Evolutionary conservation across 2,329 filamentous ascomycete genomes (phyloP), one percentile per base, ranked within the genome.

Genomic region (Monilinia fructicola): DNA sequence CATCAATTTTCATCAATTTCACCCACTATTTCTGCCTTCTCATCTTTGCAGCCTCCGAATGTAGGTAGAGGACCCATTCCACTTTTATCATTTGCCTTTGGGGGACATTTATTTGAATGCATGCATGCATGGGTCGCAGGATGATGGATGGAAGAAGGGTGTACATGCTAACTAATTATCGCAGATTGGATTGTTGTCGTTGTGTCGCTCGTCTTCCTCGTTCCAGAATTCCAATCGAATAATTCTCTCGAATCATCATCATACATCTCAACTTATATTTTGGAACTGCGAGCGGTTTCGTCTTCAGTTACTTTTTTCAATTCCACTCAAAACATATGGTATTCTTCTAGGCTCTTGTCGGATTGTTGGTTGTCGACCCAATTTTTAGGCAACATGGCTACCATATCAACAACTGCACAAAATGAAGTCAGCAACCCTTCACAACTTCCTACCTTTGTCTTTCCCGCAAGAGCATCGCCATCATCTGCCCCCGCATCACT

Each of bases 391-490:
- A 68, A 44, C 60, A 68, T 68, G 67, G 46, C 65, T 54, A 59
- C 67, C 53, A 61, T 61, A 40, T 48, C 59, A 40, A 40, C 61
- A 65, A 53, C 61, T 21, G 38, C 61, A 38, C 61, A 40, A 54
- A 52, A 35, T 38, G 66, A 64, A 59, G 26, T 66, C 21, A 40
- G 31, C 65, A 58, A 35, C 26, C 71, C 72, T 58, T 64, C 69
- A 23, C 71, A 70, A 7, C 69, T 73, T 14, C 73, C 73, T n/a
- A 69, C 67, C 50, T 74, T 74, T 64, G 69, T 72, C 16, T 74
- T 74, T 46, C 73, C 73, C 0, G 68, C 73, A 28, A 70, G 67
- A 66, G 67, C 67, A 21, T 61, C 66, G 31, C 60, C 70, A 10
- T 70, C 68, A 12, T 71, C 69, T 9, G 67, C 69, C 18, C 68